Evolutionary conservation across 2,329 filamentous ascomycete genomes (phyloP), one percentile per base, ranked within the genome.

Genomic region (Albophoma yamanashiensis): DNA sequence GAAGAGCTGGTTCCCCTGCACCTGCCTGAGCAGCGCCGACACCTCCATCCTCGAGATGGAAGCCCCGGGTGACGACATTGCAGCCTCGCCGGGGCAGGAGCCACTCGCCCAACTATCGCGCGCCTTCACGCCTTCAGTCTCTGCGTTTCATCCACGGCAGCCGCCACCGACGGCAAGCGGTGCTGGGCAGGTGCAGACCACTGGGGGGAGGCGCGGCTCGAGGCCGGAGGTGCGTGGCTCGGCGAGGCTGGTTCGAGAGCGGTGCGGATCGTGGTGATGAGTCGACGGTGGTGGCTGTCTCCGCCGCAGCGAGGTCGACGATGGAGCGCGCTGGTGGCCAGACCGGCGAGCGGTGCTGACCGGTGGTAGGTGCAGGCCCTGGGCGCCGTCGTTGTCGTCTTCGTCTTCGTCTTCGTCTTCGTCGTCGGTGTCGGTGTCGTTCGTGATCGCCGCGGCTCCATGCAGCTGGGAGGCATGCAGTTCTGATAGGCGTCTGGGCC

Each of bases 1-100:
- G 38, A 83, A 74, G 27, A 85, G 71, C 15, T 73, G 65, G 42
- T 71, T 76, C 52, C 72, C 71, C 62, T 79, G 73, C 20, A 80
- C 73, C 59, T 76, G 73, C 62, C 77, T 72, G 53, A 78, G 70
- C 57, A 85, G 74, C 55, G 69, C 64, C 62, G 74, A 71, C 61
- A 80, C 75, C 59, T 85, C 81, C 38, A 70, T 67, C 60, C 69
- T 68, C 56, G 74, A 64, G 58, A 75, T 71, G 47, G 66, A 61
- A 60, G 63, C 63, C 65, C 68, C 47, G 25, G 65, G 58, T 34
- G 68, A 67, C 31, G 68, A 65, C 68, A 70, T 70, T 36, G 59
- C 47, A 40, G 39, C 39, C 50, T 22, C 27, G 36, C 42, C 42
- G 11, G 25, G 59, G 52, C 50, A 57, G 43, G 38, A 60, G 57